Evolutionary conservation across 2,329 filamentous ascomycete genomes (phyloP), one percentile per base, ranked within the genome.

Genomic region (Sporothrix brasiliensis): DNA sequence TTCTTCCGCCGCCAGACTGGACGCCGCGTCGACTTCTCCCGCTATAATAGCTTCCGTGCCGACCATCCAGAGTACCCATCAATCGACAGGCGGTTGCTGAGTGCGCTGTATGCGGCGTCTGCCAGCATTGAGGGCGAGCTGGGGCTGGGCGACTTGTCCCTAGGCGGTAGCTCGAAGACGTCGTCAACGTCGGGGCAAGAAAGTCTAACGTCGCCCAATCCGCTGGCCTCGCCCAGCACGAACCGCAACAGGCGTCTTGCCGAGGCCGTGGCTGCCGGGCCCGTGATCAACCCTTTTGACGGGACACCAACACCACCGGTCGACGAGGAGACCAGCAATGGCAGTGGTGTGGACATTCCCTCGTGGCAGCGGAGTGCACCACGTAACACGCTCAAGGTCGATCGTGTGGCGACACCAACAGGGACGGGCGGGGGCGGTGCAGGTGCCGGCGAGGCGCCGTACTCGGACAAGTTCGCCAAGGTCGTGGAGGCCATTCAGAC

Each of bases 401-500:
- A 85, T 66, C 80, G 9, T 39, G 52, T 14, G 72, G 74, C 2
- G 24, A 24, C 27, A 7, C 41, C 34, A 21, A 50, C 24, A 3
- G 30, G 74, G 10, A 71, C 70, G 73, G n/a, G 70, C 73, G 2
- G 69, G 70, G 16, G 69, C 74, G 19, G 49, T 7, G 74, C 71
- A 4, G 73, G 69, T 0, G 74, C 72, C 19, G 76, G 74, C n/a
- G 81, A 80, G 50, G 83, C 87, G 60, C 91, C 92, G 0, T 97
- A 97, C 76, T 93, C 93, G 3, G 89, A 89, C 65, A 90, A 89
- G 1, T 97, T 97, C 79, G 90, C 92, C 9, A 89, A 94, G 74
- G 93, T 97, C 73, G 90, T 97, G 69, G 91, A 92, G 76, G 86
- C 97, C 69, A 92, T 97, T 69, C 92, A 92, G 30, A 89, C 88